A percentile compares a stretch with the other conserved stretches of the same genome.
Conservation (phyloP, 306 rosid species). For the Ormosia emarginata region DNA sequence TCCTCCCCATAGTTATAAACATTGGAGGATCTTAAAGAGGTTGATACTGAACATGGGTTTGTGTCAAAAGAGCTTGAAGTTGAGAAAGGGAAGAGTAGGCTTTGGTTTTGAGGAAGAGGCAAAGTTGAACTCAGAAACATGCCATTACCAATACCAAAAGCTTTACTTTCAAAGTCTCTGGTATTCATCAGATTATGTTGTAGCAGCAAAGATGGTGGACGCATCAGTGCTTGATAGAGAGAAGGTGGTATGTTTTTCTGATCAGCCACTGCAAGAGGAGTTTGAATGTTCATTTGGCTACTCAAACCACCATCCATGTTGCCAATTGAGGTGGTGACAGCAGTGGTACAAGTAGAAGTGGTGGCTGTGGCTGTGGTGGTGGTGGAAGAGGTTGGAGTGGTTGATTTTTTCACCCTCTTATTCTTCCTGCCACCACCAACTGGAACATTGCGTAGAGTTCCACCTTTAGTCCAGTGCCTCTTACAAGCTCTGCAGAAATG, state of each 20-base stretch:
- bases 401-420: slow-evolving; percentile 47
- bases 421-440: slow-evolving; percentile 92
- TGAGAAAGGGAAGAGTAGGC: slow-evolving; percentile 46
- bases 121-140: slow-evolving; percentile 32
- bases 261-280: slow-evolving; percentile 25
- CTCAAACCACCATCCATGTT: slow-evolving; percentile 20
- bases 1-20: slow-evolving; percentile 44
- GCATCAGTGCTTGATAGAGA: slow-evolving; percentile 46
- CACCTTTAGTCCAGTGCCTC: slow-evolving; percentile 98
- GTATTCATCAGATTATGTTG: slow-evolving; percentile 39
- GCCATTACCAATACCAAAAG: slow-evolving; percentile 30
- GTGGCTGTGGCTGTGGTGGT: neutral
- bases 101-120: slow-evolving; percentile 37
- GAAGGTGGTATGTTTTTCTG: slow-evolving; percentile 31
- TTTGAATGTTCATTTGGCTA: slow-evolving; percentile 33
- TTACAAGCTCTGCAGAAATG: slow-evolving; percentile 94
- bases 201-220: slow-evolving; percentile 45
- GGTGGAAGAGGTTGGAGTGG: slow-evolving; percentile 19
- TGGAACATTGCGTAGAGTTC: slow-evolving; percentile 92
- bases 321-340: slow-evolving; percentile 2
- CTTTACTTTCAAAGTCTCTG: slow-evolving; percentile 26
- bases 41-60: slow-evolving; percentile 50
- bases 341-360: slow-evolving; percentile 17
- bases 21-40: slow-evolving; percentile 53
- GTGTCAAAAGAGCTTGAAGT: slow-evolving; percentile 53